Evolutionary conservation across 164 flowering plant species (phyloP), one percentile per base, ranked within the genome.

Genomic region (Chimonanthus praecox): DNA sequence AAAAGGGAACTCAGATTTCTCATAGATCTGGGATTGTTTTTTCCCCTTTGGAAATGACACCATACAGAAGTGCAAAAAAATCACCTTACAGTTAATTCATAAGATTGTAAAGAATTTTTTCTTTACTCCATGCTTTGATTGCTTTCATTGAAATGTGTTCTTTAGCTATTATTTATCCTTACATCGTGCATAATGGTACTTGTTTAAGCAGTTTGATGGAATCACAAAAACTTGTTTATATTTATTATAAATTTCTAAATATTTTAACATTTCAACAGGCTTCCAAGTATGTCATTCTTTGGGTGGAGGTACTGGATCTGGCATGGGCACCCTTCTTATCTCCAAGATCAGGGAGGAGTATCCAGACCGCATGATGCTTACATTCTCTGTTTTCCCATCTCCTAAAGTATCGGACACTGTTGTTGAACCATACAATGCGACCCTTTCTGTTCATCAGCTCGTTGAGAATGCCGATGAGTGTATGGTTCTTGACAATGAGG

Each of bases 301-400:
- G 54, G 73, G 73, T 62, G 73, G 73, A 46, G 73, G 73, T 18
- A 71, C 73, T 20, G 73, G 67, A 71, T 71, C 67, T 46, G 73
- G 67, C 54, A 71, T 71, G 73, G 73, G 73, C 67, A 71, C 73
- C 54, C 67, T 62, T 47, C 73, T 71, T 45, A 71, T 71, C 54
- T 71, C 67, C 58, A 61, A 71, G 73, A 71, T 71, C 73, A 62
- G 73, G 67, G 73, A 71, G 67, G 73, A 71, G 67, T 71, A 71
- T 45, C 73, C 73, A 0, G 73, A 71, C 48, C 73, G 73, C 15
- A 71, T 71, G 73, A 71, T 71, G 67, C 65, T 71, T 33, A 71
- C 73, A 11, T 71, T 71, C 73, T 71, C 73, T 61, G 67, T 62
- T 71, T 71, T 62, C 45, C 73, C 73, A 18, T 71, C 73, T 8